Evolutionary conservation across 23 red algal genomes (phyloP).

Genomic region (Chondrus crispus): DNA sequence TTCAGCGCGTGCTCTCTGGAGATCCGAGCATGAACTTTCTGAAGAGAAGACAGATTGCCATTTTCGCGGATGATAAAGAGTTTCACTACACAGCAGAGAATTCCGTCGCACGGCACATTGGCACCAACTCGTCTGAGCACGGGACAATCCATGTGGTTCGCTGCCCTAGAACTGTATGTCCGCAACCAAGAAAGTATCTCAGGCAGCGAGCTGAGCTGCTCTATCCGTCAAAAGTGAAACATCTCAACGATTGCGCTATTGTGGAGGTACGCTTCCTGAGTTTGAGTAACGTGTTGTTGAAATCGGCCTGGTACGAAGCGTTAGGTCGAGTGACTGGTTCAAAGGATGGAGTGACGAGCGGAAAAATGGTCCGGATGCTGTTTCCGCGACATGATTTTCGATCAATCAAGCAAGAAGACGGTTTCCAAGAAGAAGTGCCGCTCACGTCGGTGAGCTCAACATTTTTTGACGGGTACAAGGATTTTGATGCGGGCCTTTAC

Average conservation of each 20-base stretch:
- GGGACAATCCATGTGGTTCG: constrained; percentile 65
- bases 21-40: constrained; percentile 71
- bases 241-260: constrained; percentile 27
- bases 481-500: background rate
- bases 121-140: background rate
- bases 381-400: constrained; percentile 6
- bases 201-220: background rate
- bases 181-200: constrained; percentile 14
- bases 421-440: too few relatives aligned
- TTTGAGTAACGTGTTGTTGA: constrained; percentile 71
- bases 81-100: constrained; percentile 33
- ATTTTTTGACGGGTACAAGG: background rate
- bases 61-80: constrained; percentile 64
- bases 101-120: constrained; percentile 15
- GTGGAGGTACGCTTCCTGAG: constrained; percentile 68
- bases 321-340: constrained; percentile 41
- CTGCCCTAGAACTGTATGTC: constrained; percentile 62
- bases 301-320: constrained; percentile 78
- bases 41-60: constrained; percentile 56
- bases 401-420: too few relatives aligned
- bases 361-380: constrained; percentile 70
- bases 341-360: constrained; percentile 35
- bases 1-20: constrained; percentile 19
- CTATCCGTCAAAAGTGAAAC: background rate
- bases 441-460: background rate